A percentile compares a stretch with the other conserved stretches of the same genome.
Evolutionary conservation across 140 eudicot species (phyloP).

Genomic region (Bidens hawaiensis): DNA sequence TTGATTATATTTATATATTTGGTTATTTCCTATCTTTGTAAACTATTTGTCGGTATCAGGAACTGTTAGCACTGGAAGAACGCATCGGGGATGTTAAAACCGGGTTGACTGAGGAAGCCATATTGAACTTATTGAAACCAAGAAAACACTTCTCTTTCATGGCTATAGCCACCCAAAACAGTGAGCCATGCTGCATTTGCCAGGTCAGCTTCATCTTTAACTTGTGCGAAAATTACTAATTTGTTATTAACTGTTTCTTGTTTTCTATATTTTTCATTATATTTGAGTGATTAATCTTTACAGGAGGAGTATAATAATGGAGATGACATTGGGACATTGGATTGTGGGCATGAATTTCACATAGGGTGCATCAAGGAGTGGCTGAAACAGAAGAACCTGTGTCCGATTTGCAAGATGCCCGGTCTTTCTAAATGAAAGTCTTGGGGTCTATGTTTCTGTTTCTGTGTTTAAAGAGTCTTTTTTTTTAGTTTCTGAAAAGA

Average conservation of each 20-base stretch:
- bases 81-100: slow-evolving; percentile 72
- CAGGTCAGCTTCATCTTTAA: slow-evolving; percentile 38
- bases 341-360: slow-evolving; percentile 89
- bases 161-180: slow-evolving; percentile 18
- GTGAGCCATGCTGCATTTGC: slow-evolving; percentile 84
- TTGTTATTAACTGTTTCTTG: no score
- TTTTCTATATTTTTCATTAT: background rate
- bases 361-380: slow-evolving; percentile 70
- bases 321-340: slow-evolving; percentile 67
- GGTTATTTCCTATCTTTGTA: background rate
- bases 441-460: slow-evolving; percentile 9
- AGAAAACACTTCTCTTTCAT: slow-evolving; percentile 29
- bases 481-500: background rate
- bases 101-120: slow-evolving; percentile 70
- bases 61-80: slow-evolving; percentile 78
- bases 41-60: slow-evolving; percentile 39
- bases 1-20: background rate
- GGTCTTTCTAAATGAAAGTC: slow-evolving; percentile 33
- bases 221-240: background rate
- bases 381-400: slow-evolving; percentile 63
- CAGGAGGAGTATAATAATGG: slow-evolving; percentile 68
- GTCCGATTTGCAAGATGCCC: slow-evolving; percentile 86
- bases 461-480: slow-evolving; percentile 1
- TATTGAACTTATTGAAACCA: slow-evolving; percentile 50
- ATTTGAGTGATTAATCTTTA: background rate